Evolutionary conservation across 2,329 filamentous ascomycete genomes (phyloP).

Genomic region (Diaporthe amygdali): DNA sequence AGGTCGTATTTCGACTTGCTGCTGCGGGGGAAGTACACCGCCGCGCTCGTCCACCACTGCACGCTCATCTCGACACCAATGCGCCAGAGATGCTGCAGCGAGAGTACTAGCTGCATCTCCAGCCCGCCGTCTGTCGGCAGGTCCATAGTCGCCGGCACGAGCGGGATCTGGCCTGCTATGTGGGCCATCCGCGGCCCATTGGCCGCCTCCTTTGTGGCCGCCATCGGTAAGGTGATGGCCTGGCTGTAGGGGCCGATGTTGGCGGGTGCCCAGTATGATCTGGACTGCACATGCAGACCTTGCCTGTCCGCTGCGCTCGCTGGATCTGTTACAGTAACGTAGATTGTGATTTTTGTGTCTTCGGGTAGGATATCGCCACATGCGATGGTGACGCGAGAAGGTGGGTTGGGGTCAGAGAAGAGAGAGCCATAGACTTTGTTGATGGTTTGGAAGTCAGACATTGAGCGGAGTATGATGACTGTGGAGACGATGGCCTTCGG

Average conservation of each 20-base stretch:
- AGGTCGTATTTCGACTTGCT: slow-evolving; percentile 23
- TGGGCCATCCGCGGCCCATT: slow-evolving; percentile 53
- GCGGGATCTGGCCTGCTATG: slow-evolving; percentile 89
- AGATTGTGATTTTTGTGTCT: slow-evolving; percentile 65
- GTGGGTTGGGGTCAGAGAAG: slow-evolving; percentile 81
- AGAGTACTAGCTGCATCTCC: slow-evolving; percentile 67
- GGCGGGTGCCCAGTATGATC: slow-evolving; percentile 96
- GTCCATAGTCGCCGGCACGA: slow-evolving; percentile 80
- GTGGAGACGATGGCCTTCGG: slow-evolving; percentile 57
- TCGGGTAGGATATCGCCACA: slow-evolving; percentile 71
- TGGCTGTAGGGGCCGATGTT: slow-evolving; percentile 98
- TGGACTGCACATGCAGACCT: slow-evolving; percentile 86
- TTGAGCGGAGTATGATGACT: slow-evolving; percentile 75
- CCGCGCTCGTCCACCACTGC: slow-evolving; percentile 74
- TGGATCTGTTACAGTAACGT: slow-evolving; percentile 46
- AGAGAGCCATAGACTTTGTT: slow-evolving; percentile 78
- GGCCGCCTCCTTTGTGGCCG: slow-evolving; percentile 15
- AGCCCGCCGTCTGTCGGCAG: slow-evolving; percentile 52
- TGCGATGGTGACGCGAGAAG: slow-evolving; percentile 82
- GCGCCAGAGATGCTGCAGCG: slow-evolving; percentile 89
- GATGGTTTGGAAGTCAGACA: slow-evolving; percentile 77
- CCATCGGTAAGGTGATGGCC: slow-evolving; percentile 64
- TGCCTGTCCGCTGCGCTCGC: slow-evolving; percentile 46
- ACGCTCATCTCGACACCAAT: slow-evolving; percentile 77
- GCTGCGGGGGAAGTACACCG: slow-evolving; percentile 71